Base-by-base conservation (phyloP, 2,329 filamentous ascomycete genomes). In the Fusarium sp. region DNA sequence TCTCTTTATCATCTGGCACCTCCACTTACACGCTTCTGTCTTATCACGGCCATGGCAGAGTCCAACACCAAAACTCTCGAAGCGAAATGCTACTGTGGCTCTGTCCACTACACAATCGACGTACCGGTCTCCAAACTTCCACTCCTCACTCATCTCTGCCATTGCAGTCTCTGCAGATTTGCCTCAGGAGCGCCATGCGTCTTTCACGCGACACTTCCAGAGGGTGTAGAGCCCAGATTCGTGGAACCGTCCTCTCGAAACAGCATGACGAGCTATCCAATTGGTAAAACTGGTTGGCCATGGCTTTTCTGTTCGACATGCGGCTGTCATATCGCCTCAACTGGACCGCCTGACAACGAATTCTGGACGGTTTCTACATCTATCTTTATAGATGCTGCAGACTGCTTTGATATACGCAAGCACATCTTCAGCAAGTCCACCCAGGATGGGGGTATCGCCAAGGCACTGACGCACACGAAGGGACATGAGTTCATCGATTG, bases 291-390 rank as follows among this genome's bases (percentile, higher is more conserved):
- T 13, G 34, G 67, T 9, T 75, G 74, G n/a, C 76, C 77, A 19
- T 81, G 80, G 61, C 77, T 81, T 63, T 85, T 84, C 62, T 85
- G 84, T 75, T 78, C 76, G 14, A 81, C 80, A 1, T 85, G 84
- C 58, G 82, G 84, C 50, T 81, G 81, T 54, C 83, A 84, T 59
- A 75, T 84, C n/a, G 79, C 79, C 6, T 78, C 81, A 51, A 70
- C 77, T 19, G 78, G 23, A 52, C 79, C 3, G 69, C 74, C 19
- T 21, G 62, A 50, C n/a, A 73, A 76, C 6, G 73, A 72, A 21
- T 67, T 76, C 13, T 85, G 82, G 82, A 76, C 77, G 4, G 66
- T 81, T 6, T 76, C 82, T 1, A 77, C 78, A 0, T 81, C 81
- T 49, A 79, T 84, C 16, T 83, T 85, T 37, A 62, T 72, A 10